These are phyloP conservation scores for Phytophthora cryptogea DNA, from an alignment of 352 stramenopile species.

Conservation along the genomic window DNA sequence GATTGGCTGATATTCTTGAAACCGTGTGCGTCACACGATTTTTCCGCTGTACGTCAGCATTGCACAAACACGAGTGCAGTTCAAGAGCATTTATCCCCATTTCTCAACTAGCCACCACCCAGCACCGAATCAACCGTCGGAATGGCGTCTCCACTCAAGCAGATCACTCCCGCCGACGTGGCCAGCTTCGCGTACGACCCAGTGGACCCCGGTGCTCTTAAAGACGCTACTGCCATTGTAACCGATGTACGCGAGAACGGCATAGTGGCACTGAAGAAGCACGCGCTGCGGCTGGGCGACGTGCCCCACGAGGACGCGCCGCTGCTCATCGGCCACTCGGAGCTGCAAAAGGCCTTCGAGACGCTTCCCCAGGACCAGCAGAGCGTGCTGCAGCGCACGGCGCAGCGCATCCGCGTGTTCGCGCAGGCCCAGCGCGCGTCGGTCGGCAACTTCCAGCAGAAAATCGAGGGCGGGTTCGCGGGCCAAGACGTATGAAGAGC, in stretches of 20 bases:
- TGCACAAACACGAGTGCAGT: conserved; percentile 2
- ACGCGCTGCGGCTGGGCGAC: conserved; percentile 75
- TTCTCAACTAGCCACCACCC: conserved; percentile 4
- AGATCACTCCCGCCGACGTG: conserved; percentile 71
- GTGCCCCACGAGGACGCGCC: conserved; percentile 42
- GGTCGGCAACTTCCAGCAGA: conserved; percentile 92
- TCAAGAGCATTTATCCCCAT: neutral
- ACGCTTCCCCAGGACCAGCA: conserved; percentile 70
- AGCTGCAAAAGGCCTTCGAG: conserved; percentile 89
- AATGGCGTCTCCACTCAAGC: conserved; percentile 61
- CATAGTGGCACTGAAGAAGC: conserved; percentile 46
- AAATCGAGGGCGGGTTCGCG: conserved; percentile 95
- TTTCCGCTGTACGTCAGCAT: conserved; percentile 8
- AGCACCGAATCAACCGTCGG: neutral
- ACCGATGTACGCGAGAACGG: conserved; percentile 63
- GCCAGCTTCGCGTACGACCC: conserved; percentile 82
- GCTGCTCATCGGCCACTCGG: conserved; percentile 56
- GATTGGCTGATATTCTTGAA: conserved; percentile 1
- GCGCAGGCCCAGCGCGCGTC: conserved; percentile 92
- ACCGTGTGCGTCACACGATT: conserved; percentile 22
- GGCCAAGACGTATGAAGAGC: conserved; percentile 87
- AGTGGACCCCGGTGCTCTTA: conserved; percentile 66
- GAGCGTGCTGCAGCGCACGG: conserved; percentile 86
- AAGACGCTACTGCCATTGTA: conserved; percentile 70
- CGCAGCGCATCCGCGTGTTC: conserved; percentile 92